These are phyloP conservation scores for Ascodesmis nigricans DNA, from an alignment of 495 filamentous ascomycete species.

Conservation along the genomic window DNA sequence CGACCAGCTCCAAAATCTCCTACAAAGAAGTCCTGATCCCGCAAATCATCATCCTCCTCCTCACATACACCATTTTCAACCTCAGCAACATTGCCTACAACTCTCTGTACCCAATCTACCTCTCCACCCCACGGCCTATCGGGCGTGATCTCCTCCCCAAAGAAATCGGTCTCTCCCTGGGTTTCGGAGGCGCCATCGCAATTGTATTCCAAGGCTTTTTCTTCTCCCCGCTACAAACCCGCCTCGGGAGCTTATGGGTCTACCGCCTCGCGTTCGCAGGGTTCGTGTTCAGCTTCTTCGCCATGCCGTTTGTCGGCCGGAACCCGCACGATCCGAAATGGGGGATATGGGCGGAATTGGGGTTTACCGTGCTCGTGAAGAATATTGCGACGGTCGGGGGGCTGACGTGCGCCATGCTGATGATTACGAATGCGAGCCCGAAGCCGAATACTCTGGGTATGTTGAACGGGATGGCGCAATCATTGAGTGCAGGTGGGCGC, in stretches of 20 bases:
- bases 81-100: constrained; percentile 77
- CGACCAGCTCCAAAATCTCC: constrained; percentile 17
- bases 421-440: constrained; percentile 83
- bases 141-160: constrained; percentile 54
- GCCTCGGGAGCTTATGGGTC: constrained; percentile 62
- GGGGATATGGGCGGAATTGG: constrained; percentile 55
- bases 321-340: constrained; percentile 28
- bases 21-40: constrained; percentile 42
- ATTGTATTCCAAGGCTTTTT: constrained; percentile 75
- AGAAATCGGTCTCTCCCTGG: constrained; percentile 68
- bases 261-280: constrained; percentile 64
- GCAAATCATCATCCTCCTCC: constrained; percentile 49
- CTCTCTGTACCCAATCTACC: constrained; percentile 80
- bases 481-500: constrained; percentile 72
- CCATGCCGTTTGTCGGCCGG: constrained; percentile 68
- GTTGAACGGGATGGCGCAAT: constrained; percentile 84
- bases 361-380: constrained; percentile 60
- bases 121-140: constrained; percentile 44
- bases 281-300: constrained; percentile 57
- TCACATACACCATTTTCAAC: constrained; percentile 72
- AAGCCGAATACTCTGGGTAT: constrained; percentile 71
- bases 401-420: constrained; percentile 64
- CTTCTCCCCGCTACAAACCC: constrained; percentile 57
- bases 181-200: constrained; percentile 60
- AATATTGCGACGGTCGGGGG: constrained; percentile 74